Conservation (phyloP, 495 filamentous ascomycete species). For the Evernia prunastri region DNA sequence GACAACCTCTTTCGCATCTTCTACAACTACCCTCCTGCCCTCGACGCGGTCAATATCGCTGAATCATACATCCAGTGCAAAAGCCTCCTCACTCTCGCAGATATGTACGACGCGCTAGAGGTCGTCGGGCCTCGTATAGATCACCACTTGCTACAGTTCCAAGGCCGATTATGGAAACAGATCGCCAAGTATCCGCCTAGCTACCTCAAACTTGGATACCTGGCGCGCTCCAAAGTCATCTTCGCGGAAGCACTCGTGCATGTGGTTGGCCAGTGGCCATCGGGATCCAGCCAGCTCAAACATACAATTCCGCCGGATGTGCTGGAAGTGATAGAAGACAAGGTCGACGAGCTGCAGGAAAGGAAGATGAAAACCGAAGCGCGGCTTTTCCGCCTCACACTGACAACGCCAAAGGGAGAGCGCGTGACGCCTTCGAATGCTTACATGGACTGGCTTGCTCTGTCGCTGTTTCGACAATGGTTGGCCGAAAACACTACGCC, state of each 20-base stretch:
- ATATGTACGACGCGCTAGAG: constrained; percentile 84
- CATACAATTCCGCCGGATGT: constrained; percentile 63
- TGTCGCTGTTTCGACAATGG: constrained; percentile 84
- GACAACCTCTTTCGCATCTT: constrained; percentile 90
- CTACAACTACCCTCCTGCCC: constrained; percentile 77
- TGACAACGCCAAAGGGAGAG: constrained; percentile 74
- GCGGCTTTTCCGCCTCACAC: constrained; percentile 69
- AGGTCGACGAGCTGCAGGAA: constrained; percentile 75
- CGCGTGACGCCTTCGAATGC: constrained; percentile 68
- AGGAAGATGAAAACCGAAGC: constrained; percentile 61
- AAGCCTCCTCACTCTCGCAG: constrained; percentile 71
- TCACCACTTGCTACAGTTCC: constrained; percentile 86
- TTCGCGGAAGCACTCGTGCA: constrained; percentile 87
- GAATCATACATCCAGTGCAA: constrained; percentile 90
- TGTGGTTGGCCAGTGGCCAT: constrained; percentile 87
- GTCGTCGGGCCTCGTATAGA: constrained; percentile 88
- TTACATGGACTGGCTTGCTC: constrained; percentile 81
- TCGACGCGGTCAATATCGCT: constrained; percentile 80
- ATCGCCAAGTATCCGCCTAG: constrained; percentile 89
- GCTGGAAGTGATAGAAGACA: constrained; percentile 83
- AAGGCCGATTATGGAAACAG: constrained; percentile 82
- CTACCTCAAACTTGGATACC: constrained; percentile 83
- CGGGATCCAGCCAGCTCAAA: constrained; percentile 66
- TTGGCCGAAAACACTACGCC: constrained; percentile 79
- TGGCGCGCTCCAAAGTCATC: constrained; percentile 76